These are phyloP conservation scores for Chytriomyces sp. DNA, from an alignment of 192 early-diverging fungal genomes.

Conservation along the genomic window DNA sequence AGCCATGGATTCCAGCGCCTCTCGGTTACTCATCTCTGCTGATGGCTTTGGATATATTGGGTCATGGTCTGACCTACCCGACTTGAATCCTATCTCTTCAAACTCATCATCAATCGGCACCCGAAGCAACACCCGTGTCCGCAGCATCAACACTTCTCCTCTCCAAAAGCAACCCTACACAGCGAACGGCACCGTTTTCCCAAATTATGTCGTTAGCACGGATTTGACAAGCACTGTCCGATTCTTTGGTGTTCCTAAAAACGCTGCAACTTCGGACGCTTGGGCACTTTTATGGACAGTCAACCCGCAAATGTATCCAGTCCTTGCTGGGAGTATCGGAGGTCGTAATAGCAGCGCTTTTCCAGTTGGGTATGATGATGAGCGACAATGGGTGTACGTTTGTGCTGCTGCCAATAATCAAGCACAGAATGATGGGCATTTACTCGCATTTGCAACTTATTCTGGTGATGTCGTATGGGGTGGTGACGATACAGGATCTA, in stretches of 20 bases:
- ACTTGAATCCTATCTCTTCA: background rate
- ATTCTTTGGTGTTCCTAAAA: slow-evolving; percentile 5
- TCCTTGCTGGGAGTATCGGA: background rate
- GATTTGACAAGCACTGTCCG: background rate
- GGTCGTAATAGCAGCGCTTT: background rate
- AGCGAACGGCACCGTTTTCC: background rate
- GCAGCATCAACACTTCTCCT: background rate
- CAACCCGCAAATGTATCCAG: background rate
- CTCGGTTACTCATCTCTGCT: background rate
- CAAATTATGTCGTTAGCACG: background rate
- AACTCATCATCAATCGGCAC: background rate
- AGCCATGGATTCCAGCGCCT: slow-evolving; percentile 2
- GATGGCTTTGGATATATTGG: slow-evolving; percentile 26
- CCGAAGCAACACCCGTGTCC: background rate
- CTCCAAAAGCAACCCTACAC: background rate
- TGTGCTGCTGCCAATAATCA: slow-evolving; percentile 3
- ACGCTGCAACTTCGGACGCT: background rate
- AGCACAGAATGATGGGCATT: slow-evolving; percentile 5
- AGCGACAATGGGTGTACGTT: slow-evolving; percentile 19
- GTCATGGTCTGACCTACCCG: background rate
- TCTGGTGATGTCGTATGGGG: slow-evolving; percentile 22
- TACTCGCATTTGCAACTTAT: slow-evolving; percentile 10
- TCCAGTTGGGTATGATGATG: slow-evolving; percentile 3
- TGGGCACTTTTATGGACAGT: background rate
- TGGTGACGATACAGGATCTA: slow-evolving; percentile 15